A percentile compares a stretch with the other conserved stretches of the same genome.
These are phyloP conservation scores for Chlorella sp. DNA, from an alignment of 139 green algal genomes.

Conservation along the genomic window DNA sequence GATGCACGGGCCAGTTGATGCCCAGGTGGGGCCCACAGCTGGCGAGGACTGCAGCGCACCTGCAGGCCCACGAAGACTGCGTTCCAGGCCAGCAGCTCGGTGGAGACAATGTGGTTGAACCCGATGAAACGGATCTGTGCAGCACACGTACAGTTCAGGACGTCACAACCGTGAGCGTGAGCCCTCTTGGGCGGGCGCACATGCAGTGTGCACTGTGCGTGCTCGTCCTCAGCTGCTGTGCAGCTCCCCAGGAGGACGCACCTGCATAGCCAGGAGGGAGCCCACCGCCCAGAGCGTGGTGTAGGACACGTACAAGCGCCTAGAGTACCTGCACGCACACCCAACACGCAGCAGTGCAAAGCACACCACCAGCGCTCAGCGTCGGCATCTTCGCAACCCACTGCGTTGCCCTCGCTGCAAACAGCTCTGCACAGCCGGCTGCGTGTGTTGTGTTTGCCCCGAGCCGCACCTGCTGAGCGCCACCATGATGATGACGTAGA, in stretches of 20 bases:
- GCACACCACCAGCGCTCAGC: background rate
- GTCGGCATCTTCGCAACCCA: too few relatives aligned
- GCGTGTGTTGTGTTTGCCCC: too few relatives aligned
- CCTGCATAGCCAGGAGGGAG: conserved; percentile 40
- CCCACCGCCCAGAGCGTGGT: conserved; percentile 43
- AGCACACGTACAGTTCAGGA: too few relatives aligned
- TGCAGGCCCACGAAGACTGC: conserved; percentile 24
- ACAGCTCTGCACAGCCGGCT: too few relatives aligned
- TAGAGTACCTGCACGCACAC: conserved; percentile 33
- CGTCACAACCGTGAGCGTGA: too few relatives aligned
- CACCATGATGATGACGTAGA: conserved; percentile 59
- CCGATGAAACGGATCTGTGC: conserved; percentile 45
- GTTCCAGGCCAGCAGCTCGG: conserved; percentile 56
- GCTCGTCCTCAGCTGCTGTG: too few relatives aligned
- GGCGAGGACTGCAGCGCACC: conserved; percentile 15
- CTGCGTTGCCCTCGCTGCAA: too few relatives aligned
- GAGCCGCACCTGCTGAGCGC: conserved; percentile 18
- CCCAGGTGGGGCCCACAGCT: too few relatives aligned
- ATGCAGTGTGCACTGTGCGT: too few relatives aligned
- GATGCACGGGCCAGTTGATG: too few relatives aligned
- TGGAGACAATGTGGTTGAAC: conserved; percentile 51
- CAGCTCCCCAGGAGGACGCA: background rate
- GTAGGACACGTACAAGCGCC: conserved; percentile 39
- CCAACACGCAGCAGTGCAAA: too few relatives aligned
- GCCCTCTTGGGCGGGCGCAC: too few relatives aligned